Conservation (phyloP, 2,329 filamentous ascomycete genomes). For the Aureobasidium sp. region DNA sequence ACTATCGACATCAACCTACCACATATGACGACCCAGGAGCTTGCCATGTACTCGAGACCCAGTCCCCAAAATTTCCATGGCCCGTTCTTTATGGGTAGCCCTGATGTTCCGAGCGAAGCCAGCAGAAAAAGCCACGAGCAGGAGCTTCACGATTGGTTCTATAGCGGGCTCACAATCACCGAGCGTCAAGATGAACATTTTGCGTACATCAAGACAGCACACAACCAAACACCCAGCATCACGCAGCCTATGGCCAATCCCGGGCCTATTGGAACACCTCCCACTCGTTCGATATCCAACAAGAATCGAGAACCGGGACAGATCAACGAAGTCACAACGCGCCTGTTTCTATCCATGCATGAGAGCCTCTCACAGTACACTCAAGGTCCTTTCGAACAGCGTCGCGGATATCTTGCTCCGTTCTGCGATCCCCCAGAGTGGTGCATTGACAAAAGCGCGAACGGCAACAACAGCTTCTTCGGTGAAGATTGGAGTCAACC, state of each 20-base stretch:
- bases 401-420: slow-evolving; percentile 33
- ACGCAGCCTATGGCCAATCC: not conserved
- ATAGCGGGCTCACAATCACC: slow-evolving; percentile 23
- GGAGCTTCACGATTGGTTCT: slow-evolving; percentile 33
- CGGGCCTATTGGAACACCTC: slow-evolving; percentile 11
- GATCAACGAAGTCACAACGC: slow-evolving; percentile 19
- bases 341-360: slow-evolving; percentile 32
- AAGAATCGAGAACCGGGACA: not conserved
- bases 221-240: not conserved
- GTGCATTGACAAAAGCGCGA: slow-evolving; percentile 29
- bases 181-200: slow-evolving; percentile 25
- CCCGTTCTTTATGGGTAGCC: slow-evolving; percentile 28
- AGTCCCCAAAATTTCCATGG: slow-evolving; percentile 29
- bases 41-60: slow-evolving; percentile 15
- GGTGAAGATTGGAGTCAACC: slow-evolving; percentile 30
- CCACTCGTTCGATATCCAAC: not conserved
- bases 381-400: slow-evolving; percentile 25
- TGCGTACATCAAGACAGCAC: slow-evolving; percentile 18
- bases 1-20: not conserved
- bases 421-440: slow-evolving; percentile 25
- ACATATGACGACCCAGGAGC: slow-evolving; percentile 1
- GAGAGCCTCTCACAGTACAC: slow-evolving; percentile 36
- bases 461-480: slow-evolving; percentile 34
- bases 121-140: slow-evolving; percentile 24
- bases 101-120: slow-evolving; percentile 16